A percentile compares a stretch with the other conserved stretches of the same genome.
Conservation (phyloP, 2,329 filamentous ascomycete genomes). For the Lecanicillium sp. region DNA sequence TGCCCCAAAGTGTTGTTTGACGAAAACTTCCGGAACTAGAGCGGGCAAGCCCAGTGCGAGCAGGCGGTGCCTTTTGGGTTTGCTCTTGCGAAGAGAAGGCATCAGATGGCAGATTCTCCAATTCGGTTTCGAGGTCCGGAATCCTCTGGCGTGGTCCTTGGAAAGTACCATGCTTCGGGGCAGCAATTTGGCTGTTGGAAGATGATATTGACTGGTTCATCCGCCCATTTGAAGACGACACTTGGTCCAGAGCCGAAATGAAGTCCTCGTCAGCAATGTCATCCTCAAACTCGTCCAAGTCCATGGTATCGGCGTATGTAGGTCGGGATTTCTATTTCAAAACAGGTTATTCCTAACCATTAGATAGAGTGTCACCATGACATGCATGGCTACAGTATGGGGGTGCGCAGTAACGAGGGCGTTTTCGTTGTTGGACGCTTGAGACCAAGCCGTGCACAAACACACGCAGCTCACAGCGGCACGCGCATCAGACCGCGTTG, state of each 20-base stretch:
- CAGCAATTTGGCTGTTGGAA: slow-evolving; percentile 2
- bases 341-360: not conserved
- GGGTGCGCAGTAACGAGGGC: too few species aligned
- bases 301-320: slow-evolving; percentile 27
- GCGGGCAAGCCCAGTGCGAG: slow-evolving; percentile 23
- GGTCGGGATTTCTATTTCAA: not conserved
- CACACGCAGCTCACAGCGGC: not conserved
- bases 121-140: slow-evolving; percentile 18
- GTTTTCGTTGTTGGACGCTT: too few species aligned
- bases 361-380: too few species aligned
- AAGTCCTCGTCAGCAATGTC: slow-evolving; percentile 60
- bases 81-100: slow-evolving; percentile 57
- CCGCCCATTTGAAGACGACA: slow-evolving; percentile 22
- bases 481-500: slow-evolving; percentile 6
- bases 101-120: slow-evolving; percentile 54
- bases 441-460: not conserved
- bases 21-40: slow-evolving; percentile 33
- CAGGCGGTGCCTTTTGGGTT: slow-evolving; percentile 3
- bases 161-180: not conserved
- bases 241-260: slow-evolving; percentile 50
- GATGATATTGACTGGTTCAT: slow-evolving; percentile 5
- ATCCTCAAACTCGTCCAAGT: slow-evolving; percentile 56
- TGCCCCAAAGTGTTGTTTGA: slow-evolving; percentile 50
- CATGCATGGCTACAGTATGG: too few species aligned
- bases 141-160: not conserved